Conservation (phyloP, 176 grass and related monocot genomes). For the Hordeum marinum region DNA sequence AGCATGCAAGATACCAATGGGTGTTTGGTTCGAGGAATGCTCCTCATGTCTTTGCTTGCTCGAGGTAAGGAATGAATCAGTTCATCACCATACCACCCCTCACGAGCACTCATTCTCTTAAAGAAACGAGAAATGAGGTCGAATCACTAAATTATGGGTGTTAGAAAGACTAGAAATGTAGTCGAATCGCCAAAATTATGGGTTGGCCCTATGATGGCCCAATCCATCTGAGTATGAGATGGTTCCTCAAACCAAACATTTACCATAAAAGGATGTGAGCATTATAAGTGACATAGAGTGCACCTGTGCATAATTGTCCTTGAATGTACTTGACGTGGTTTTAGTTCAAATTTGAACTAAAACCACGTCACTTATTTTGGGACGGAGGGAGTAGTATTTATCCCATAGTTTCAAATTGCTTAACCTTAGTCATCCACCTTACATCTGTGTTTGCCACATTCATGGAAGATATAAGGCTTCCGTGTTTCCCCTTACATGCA, state of each 20-base stretch:
- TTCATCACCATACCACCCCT: slow-evolving; percentile 1
- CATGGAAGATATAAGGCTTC: neutral
- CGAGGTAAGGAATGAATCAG: neutral
- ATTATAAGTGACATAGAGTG: neutral
- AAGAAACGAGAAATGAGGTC: neutral
- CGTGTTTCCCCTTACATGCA: neutral
- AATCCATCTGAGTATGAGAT: neutral
- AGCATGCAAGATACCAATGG: neutral
- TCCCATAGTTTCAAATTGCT: neutral
- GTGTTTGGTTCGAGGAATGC: neutral
- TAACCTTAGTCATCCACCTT: neutral
- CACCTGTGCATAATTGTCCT: slow-evolving; percentile 2
- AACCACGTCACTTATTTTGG: too few relatives aligned
- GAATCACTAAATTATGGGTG: neutral
- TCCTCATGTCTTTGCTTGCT: neutral
- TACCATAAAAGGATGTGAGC: neutral
- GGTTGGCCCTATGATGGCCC: neutral
- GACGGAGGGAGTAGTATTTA: neutral
- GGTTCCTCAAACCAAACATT: neutral
- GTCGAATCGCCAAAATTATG: neutral
- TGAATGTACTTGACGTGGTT: neutral
- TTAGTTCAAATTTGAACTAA: too few relatives aligned
- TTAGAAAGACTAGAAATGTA: neutral
- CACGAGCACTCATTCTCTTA: neutral
- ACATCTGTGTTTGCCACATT: neutral